Conservation (phyloP, 1,284 basidiomycete genomes). For the Sanghuangporus baumii region DNA sequence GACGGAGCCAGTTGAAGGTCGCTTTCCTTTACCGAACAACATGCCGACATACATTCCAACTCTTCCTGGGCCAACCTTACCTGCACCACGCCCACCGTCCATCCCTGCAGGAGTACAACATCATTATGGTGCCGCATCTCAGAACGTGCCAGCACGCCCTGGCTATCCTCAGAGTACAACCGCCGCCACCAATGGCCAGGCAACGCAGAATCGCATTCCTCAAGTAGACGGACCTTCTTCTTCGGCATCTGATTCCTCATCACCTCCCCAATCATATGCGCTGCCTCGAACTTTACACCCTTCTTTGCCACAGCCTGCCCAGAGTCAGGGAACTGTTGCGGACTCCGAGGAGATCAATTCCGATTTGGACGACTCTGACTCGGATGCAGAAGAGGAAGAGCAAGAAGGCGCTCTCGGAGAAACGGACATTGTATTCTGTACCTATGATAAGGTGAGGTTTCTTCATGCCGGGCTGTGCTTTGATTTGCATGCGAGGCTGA, state of each 20-base stretch:
- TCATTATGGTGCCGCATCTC: conserved; percentile 3
- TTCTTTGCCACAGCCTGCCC: conserved; percentile 47
- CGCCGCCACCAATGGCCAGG: conserved; percentile 8
- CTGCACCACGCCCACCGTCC: conserved; percentile 6
- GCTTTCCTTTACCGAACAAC: conserved; percentile 49
- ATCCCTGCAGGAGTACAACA: neutral
- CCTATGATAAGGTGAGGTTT: conserved; percentile 88
- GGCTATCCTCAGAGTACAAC: conserved; percentile 25
- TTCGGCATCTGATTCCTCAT: conserved; percentile 56
- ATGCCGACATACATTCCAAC: conserved; percentile 51
- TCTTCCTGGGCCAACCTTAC: conserved; percentile 46
- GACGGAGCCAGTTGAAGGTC: conserved; percentile 57
- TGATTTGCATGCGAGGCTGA: neutral
- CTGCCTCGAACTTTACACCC: conserved; percentile 60
- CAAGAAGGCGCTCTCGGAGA: conserved; percentile 68
- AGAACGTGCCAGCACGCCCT: conserved; percentile 20
- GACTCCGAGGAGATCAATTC: conserved; percentile 22
- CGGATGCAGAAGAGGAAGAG: conserved; percentile 70
- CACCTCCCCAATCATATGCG: conserved; percentile 56
- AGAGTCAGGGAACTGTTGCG: conserved; percentile 25
- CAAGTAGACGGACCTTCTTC: conserved; percentile 57
- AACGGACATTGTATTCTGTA: conserved; percentile 94
- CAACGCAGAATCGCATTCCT: conserved; percentile 45
- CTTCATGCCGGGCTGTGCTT: conserved; percentile 6
- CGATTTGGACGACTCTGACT: conserved; percentile 64